Evolutionary conservation across 176 grass and related monocot species (phyloP), one percentile per base, ranked within the genome.

Genomic region (Bothriochloa decipiens): DNA sequence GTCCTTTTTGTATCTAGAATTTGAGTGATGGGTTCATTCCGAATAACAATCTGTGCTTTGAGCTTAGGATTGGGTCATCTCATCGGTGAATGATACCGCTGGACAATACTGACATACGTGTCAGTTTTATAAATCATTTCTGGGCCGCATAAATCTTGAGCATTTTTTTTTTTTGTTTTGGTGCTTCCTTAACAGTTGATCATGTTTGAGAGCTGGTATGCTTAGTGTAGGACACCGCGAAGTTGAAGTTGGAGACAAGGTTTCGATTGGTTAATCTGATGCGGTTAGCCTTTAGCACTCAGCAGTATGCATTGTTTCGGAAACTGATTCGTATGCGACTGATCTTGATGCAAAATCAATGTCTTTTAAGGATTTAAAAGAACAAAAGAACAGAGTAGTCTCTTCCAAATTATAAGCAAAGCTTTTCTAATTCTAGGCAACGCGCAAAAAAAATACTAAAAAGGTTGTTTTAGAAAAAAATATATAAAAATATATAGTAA

Each of bases 31-130:
- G 75, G 62, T 64, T 67, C 5, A 50, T 74, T 17, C 16, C 7
- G 63, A 87, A 91, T 91, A 87, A 87, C 81, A 87, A 50, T 55
- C 63, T 41, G 11, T 82, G 57, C 46, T 86, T 77, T 11, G 53
- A 82, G 39, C 73, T 49, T 78, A 79, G 58, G 66, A 50, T 40
- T n/a, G 14, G 18, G 8, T 82, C 78, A 66, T 20, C 65, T 65
- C 42, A 2, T 79, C 1, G 36, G 46, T 78, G 58, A 81, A 81
- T 71, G 67, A 7, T 76, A 49, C 75, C 55, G 26, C n/a, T 69
- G 61, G 39, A 78, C 43, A 75, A 9, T 81, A 35, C 36, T 52
- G 70, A 6, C 65, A 65, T 45, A 8, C 0, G 2, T 68, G 73
- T 29, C 25, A 71, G 78, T 80, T 83, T 75, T 40, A 53, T 79